Conservation (phyloP, 768 basidiomycete species). For the Psilocybe azurescens region DNA sequence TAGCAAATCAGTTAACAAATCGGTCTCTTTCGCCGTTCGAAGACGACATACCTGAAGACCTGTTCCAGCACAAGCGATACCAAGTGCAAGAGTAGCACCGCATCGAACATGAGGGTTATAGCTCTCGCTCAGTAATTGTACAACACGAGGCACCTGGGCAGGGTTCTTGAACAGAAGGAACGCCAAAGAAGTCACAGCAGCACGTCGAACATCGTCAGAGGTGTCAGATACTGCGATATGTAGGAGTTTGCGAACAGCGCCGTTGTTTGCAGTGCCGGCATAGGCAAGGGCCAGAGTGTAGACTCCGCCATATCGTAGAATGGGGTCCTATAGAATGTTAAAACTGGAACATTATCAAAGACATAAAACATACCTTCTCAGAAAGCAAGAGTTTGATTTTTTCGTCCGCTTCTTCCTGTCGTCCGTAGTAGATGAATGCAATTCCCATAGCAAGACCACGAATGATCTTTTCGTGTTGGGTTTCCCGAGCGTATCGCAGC, state of each 20-base stretch:
- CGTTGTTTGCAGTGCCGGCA: constrained; percentile 94
- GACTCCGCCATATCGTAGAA: constrained; percentile 96
- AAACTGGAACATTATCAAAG: not conserved
- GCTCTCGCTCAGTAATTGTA: constrained; percentile 95
- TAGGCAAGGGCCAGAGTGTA: constrained; percentile 97
- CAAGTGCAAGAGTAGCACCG: constrained; percentile 94
- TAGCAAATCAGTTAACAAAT: constrained; percentile 10
- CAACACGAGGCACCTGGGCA: constrained; percentile 93
- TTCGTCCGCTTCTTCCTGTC: constrained; percentile 91
- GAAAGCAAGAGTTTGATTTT: constrained; percentile 77
- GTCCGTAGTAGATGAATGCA: constrained; percentile 91
- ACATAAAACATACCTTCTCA: constrained; percentile 73
- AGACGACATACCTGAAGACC: constrained; percentile 75
- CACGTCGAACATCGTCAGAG: constrained; percentile 95
- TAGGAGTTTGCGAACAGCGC: constrained; percentile 87
- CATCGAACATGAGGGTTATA: constrained; percentile 99
- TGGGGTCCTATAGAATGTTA: constrained; percentile 74
- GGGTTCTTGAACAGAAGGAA: constrained; percentile 98
- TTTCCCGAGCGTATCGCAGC: constrained; percentile 95
- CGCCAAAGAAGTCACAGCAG: constrained; percentile 94
- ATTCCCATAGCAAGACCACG: constrained; percentile 93
- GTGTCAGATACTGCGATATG: constrained; percentile 99
- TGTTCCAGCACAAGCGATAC: constrained; percentile 97
- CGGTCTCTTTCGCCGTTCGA: not conserved
- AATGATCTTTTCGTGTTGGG: constrained; percentile 99